A percentile compares a stretch with the other conserved stretches of the same genome.
phyloP scores from a whole-genome alignment of 352 stramenopile species.

The Peronospora farinosa region DNA sequence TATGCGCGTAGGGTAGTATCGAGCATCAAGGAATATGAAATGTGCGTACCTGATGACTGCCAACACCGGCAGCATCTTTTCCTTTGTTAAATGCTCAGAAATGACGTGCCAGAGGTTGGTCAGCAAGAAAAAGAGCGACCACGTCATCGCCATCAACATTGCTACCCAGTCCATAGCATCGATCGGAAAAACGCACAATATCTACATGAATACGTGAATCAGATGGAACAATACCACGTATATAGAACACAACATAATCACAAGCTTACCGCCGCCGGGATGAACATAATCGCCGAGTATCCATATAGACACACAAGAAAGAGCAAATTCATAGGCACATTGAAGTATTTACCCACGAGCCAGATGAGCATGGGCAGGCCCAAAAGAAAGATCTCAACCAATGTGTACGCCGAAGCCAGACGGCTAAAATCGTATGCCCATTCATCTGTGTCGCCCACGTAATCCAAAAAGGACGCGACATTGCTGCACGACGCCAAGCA shows the following conservation, averaged over 20 bases:
- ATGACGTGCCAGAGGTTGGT: conserved; percentile 75
- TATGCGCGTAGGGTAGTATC: not conserved
- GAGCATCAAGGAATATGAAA: not conserved
- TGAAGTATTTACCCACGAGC: conserved; percentile 72
- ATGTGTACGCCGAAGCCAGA: conserved; percentile 66
- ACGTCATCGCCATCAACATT: conserved; percentile 73
- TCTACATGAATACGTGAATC: conserved; percentile 27
- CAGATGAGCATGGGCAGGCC: conserved; percentile 72
- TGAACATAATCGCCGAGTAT: conserved; percentile 81
- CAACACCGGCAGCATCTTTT: conserved; percentile 82
- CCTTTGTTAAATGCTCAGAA: conserved; percentile 72
- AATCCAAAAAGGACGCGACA: conserved; percentile 76
- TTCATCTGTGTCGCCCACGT: conserved; percentile 41
- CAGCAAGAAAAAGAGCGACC: conserved; percentile 80
- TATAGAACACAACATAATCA: conserved; percentile 2
- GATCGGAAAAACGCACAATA: conserved; percentile 64
- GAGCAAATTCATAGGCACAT: conserved; percentile 66
- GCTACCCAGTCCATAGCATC: conserved; percentile 80
- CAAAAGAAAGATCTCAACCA: conserved; percentile 73
- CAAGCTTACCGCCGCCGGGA: conserved; percentile 58
- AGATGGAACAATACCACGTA: not conserved
- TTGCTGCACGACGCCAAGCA: conserved; percentile 82
- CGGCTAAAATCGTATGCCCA: conserved; percentile 84
- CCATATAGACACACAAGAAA: conserved; percentile 83
- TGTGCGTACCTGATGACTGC: conserved; percentile 65